Percentiles rank a stretch among this genome's conserved stretches.
These are phyloP conservation scores for Setaria viridis DNA, from an alignment of 202 grass and related monocot species.

Conservation along the genomic window DNA sequence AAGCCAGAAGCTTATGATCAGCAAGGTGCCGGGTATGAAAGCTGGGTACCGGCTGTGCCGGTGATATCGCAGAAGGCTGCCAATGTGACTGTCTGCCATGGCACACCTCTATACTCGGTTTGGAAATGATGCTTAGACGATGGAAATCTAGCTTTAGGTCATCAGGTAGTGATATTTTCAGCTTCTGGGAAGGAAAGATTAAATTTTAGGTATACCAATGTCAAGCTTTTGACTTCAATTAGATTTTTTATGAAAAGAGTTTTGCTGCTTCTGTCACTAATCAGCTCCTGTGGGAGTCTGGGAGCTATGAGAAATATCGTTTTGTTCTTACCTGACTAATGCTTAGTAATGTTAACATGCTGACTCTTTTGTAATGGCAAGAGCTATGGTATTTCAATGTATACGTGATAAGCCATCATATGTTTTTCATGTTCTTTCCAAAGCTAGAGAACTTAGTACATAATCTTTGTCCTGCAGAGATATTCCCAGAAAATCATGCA, in stretches of 20 bases:
- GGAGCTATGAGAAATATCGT: constrained; percentile 9
- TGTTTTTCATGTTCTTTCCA: neutral
- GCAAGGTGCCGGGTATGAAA: constrained; percentile 40
- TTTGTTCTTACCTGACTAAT: neutral
- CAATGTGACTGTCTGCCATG: constrained; percentile 61
- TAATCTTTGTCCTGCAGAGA: too few relatives aligned
- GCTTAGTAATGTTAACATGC: neutral
- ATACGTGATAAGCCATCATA: neutral
- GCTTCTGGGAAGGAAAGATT: neutral
- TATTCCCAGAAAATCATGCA: too few relatives aligned
- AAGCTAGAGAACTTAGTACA: neutral
- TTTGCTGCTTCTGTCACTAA: constrained; percentile 17
- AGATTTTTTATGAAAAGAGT: neutral
- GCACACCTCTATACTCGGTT: constrained; percentile 46
- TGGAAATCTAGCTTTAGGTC: neutral
- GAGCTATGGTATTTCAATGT: neutral
- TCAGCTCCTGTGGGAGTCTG: neutral
- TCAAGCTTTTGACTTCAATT: constrained; percentile 17
- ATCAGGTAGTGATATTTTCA: neutral
- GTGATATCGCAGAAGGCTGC: neutral
- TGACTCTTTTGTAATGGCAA: constrained; percentile 23
- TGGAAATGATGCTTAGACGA: constrained; percentile 61
- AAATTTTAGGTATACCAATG: constrained; percentile 34
- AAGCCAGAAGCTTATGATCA: constrained; percentile 39
- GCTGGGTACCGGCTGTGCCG: constrained; percentile 44